Conservation (phyloP, 805 yeast species). For the Schwanniomyces occidentalis region DNA sequence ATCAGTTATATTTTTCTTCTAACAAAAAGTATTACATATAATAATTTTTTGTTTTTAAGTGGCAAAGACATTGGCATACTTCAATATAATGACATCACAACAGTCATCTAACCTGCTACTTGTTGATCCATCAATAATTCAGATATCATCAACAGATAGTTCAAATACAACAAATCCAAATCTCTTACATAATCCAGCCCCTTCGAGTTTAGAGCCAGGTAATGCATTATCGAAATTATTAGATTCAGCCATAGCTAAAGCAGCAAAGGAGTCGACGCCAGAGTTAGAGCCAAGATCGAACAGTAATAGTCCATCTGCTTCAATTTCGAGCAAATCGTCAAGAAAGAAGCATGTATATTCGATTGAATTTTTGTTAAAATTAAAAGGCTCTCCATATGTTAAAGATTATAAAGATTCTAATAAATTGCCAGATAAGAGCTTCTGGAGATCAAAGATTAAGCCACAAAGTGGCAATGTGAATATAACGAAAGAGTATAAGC, state of each 20-base stretch:
- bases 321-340: background rate
- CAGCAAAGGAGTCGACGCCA: conserved; percentile 45
- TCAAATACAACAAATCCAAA: background rate
- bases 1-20: too few relatives aligned
- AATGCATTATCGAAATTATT: conserved; percentile 41
- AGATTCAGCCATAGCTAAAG: conserved; percentile 48
- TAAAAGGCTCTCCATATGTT: conserved; percentile 38
- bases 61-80: too few relatives aligned
- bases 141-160: conserved; percentile 9
- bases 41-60: too few relatives aligned
- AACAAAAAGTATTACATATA: too few relatives aligned
- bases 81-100: conserved; percentile 9
- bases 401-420: conserved; percentile 27
- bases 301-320: conserved; percentile 10
- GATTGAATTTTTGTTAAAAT: conserved; percentile 26
- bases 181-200: conserved; percentile 4
- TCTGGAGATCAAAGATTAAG: conserved; percentile 45
- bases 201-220: conserved; percentile 25
- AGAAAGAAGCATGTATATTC: conserved; percentile 19
- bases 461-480: conserved; percentile 8
- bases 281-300: conserved; percentile 17
- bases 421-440: conserved; percentile 46
- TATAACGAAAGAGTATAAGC: conserved; percentile 9
- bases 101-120: conserved; percentile 19
- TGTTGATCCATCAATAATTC: conserved; percentile 33